Conservation (phyloP, 2,329 filamentous ascomycete species). For the Thelonectria discophora region DNA sequence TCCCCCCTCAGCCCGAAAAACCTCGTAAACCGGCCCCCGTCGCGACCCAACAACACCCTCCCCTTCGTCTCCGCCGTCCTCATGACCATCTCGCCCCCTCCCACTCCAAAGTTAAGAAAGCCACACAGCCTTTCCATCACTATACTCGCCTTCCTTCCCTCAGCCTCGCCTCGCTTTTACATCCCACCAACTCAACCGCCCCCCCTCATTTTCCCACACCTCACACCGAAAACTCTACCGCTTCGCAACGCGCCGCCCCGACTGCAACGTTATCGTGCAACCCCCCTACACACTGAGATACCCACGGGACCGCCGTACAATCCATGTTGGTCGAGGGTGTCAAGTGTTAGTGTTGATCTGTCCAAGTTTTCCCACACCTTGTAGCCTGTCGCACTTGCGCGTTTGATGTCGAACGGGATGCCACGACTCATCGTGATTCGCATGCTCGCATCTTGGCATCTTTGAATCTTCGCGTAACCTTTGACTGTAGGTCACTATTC, state of each 20-base stretch:
- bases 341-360: background rate
- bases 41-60: background rate
- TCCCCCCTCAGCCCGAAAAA: background rate
- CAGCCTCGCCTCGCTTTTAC: slow-evolving; percentile 3
- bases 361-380: background rate
- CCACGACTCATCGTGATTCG: too few species aligned
- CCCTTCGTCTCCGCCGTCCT: slow-evolving; percentile 5
- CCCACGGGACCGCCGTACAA: slow-evolving; percentile 11
- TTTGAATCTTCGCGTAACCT: too few species aligned
- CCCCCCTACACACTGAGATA: slow-evolving; percentile 7
- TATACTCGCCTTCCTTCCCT: background rate
- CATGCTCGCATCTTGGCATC: too few species aligned
- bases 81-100: slow-evolving; percentile 20
- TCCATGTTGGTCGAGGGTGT: background rate
- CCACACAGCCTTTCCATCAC: background rate
- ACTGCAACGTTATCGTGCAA: slow-evolving; percentile 22
- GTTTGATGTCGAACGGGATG: too few species aligned
- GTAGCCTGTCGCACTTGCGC: too few species aligned
- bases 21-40: slow-evolving; percentile 5
- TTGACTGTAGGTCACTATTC: too few species aligned
- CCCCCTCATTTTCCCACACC: background rate
- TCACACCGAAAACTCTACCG: slow-evolving; percentile 1
- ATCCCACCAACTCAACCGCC: background rate
- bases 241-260: slow-evolving; percentile 20
- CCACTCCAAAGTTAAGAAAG: slow-evolving; percentile 3